Conservation (phyloP, 2,329 filamentous ascomycete genomes). For the Aspergillus chevalieri region DNA sequence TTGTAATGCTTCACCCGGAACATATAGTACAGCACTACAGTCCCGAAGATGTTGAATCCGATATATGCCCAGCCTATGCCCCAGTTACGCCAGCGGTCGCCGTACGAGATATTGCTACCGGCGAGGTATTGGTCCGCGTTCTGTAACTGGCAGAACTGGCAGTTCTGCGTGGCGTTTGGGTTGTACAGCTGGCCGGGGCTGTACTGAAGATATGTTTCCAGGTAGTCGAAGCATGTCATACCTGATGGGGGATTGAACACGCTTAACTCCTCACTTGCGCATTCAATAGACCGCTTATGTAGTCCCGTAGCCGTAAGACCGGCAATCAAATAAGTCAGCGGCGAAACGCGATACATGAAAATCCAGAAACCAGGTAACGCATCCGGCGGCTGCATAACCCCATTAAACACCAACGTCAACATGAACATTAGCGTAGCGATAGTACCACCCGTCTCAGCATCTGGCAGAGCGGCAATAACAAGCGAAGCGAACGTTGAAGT, state of each 20-base stretch:
- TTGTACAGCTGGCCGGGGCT: slow-evolving; percentile 53
- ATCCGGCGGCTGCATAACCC: slow-evolving; percentile 60
- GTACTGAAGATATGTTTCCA: slow-evolving; percentile 44
- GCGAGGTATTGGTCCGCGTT: slow-evolving; percentile 39
- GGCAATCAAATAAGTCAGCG: slow-evolving; percentile 73
- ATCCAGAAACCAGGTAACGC: slow-evolving; percentile 70
- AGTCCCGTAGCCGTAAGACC: slow-evolving; percentile 66
- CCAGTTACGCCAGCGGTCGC: slow-evolving; percentile 62
- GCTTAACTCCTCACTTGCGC: slow-evolving; percentile 64
- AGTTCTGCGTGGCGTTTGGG: slow-evolving; percentile 42
- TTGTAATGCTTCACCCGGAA: slow-evolving; percentile 41
- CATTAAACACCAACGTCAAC: slow-evolving; percentile 66
- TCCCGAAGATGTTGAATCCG: slow-evolving; percentile 52
- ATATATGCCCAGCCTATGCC: slow-evolving; percentile 58
- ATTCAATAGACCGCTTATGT: slow-evolving; percentile 59
- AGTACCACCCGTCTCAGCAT: slow-evolving; percentile 68
- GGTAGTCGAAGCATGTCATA: slow-evolving; percentile 57
- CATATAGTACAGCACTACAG: slow-evolving; percentile 51
- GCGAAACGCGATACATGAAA: slow-evolving; percentile 76
- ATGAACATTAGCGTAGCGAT: slow-evolving; percentile 70
- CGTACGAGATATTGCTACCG: slow-evolving; percentile 47
- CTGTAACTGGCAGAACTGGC: slow-evolving; percentile 43
- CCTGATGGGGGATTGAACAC: slow-evolving; percentile 56
- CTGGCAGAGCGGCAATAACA: slow-evolving; percentile 68
- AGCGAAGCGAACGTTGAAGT: slow-evolving; percentile 75